Conservation (phyloP, 2,329 filamentous ascomycete species). For the Zymoseptoria pseudotritici region DNA sequence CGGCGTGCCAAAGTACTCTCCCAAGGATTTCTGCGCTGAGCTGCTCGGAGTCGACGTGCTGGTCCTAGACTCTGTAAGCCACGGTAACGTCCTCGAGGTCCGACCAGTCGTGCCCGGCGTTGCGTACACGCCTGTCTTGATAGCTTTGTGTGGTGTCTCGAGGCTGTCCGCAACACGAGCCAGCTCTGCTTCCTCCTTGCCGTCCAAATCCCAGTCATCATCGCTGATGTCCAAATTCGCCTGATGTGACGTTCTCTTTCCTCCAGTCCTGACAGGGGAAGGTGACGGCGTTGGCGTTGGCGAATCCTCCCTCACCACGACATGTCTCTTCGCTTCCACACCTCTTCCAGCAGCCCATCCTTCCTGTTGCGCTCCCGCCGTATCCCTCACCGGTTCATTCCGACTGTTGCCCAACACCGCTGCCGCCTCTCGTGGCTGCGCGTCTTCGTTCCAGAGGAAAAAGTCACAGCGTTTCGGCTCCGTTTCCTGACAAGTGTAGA, state of each 20-base stretch:
- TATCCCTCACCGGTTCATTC: conserved; percentile 32
- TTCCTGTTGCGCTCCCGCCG: conserved; percentile 15
- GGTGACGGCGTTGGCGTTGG: conserved; percentile 17
- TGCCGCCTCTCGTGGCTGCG: conserved; percentile 41
- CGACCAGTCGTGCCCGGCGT: conserved; percentile 29
- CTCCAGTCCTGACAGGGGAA: conserved; percentile 7
- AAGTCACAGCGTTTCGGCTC: conserved; percentile 44
- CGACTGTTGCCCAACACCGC: conserved; percentile 42
- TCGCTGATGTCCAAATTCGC: conserved; percentile 16
- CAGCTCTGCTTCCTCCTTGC: conserved; percentile 30
- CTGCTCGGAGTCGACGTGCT: conserved; percentile 21
- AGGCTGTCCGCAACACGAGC: conserved; percentile 18
- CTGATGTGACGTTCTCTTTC: conserved; percentile 27
- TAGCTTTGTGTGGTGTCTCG: conserved; percentile 36
- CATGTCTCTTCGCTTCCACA: neutral
- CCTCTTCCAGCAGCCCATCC: conserved; percentile 23
- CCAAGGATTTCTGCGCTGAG: conserved; percentile 18
- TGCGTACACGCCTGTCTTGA: conserved; percentile 31
- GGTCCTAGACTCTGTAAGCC: conserved; percentile 25
- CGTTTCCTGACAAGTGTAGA: conserved; percentile 52
- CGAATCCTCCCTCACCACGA: conserved; percentile 3
- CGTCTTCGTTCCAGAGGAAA: conserved; percentile 53
- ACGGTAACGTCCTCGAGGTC: conserved; percentile 32
- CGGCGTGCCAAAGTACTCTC: conserved; percentile 22
- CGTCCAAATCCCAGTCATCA: conserved; percentile 24